phyloP scores from a whole-genome alignment of 2,329 filamentous ascomycete genomes.

The Penicillium sp. region DNA sequence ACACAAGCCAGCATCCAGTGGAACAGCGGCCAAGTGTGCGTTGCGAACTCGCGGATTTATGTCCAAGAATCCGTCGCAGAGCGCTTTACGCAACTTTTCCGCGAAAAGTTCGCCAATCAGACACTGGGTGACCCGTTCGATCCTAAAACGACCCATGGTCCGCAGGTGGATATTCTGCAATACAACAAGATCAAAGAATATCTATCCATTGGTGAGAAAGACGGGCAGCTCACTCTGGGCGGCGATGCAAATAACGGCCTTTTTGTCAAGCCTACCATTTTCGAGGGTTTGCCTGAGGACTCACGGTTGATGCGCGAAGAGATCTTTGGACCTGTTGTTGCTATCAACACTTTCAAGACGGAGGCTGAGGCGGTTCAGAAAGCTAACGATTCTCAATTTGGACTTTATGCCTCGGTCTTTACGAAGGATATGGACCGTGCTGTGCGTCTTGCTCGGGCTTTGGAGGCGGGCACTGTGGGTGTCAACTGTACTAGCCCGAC shows the following conservation, averaged over 20 bases:
- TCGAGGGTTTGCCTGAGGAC: slow-evolving; percentile 57
- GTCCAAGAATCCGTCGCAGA: slow-evolving; percentile 81
- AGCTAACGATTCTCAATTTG: slow-evolving; percentile 46
- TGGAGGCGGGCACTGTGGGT: slow-evolving; percentile 26
- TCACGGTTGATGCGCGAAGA: slow-evolving; percentile 37
- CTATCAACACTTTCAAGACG: slow-evolving; percentile 34
- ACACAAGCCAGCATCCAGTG: slow-evolving; percentile 47
- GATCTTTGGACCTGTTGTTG: slow-evolving; percentile 43
- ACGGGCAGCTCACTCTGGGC: slow-evolving; percentile 59
- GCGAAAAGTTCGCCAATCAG: slow-evolving; percentile 64
- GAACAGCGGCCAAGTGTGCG: slow-evolving; percentile 56
- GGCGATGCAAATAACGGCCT: slow-evolving; percentile 70
- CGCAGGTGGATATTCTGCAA: slow-evolving; percentile 74
- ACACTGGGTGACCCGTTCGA: slow-evolving; percentile 74
- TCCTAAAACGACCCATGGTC: slow-evolving; percentile 72
- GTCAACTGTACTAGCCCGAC: slow-evolving; percentile 38
- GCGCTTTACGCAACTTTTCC: slow-evolving; percentile 72
- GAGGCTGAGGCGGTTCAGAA: slow-evolving; percentile 53
- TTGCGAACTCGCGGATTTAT: slow-evolving; percentile 63
- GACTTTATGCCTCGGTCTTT: slow-evolving; percentile 29
- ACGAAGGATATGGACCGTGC: slow-evolving; percentile 29
- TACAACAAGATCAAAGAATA: slow-evolving; percentile 78
- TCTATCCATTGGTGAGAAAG: slow-evolving; percentile 60
- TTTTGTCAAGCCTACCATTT: slow-evolving; percentile 86
- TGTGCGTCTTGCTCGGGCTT: slow-evolving; percentile 20